Evolutionary conservation across 495 filamentous ascomycete species (phyloP).

Genomic region (Trypethelium eluteriae): DNA sequence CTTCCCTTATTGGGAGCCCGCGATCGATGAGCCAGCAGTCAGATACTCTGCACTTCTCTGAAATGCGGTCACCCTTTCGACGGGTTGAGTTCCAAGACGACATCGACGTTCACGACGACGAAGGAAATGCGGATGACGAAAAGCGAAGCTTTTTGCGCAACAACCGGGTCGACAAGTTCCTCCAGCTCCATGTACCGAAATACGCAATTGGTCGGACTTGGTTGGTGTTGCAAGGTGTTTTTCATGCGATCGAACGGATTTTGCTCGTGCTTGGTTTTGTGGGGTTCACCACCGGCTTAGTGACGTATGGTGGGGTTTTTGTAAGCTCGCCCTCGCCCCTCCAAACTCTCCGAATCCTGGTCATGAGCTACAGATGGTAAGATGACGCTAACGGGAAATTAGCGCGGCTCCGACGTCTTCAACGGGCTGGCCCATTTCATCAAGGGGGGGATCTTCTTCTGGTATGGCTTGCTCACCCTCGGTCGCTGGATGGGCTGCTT

Average conservation of each 20-base stretch:
- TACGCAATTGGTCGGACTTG: constrained; percentile 56
- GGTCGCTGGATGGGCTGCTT: constrained; percentile 89
- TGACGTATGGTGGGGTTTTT: constrained; percentile 65
- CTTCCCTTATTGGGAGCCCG: constrained; percentile 57
- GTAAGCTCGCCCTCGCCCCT: constrained; percentile 38
- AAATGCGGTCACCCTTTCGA: constrained; percentile 41
- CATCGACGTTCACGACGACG: constrained; percentile 39
- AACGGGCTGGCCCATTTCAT: constrained; percentile 89
- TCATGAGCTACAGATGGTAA: too few relatives aligned
- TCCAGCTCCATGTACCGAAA: constrained; percentile 41
- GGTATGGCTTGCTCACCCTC: constrained; percentile 82
- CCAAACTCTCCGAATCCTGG: not conserved
- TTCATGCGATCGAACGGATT: constrained; percentile 52
- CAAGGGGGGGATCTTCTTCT: constrained; percentile 96
- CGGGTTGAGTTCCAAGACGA: constrained; percentile 32
- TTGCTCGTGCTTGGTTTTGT: constrained; percentile 59
- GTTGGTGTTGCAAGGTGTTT: constrained; percentile 49
- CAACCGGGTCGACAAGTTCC: constrained; percentile 42
- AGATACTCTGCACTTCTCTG: constrained; percentile 40
- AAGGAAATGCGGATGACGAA: constrained; percentile 37
- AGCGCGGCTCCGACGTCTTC: constrained; percentile 59
- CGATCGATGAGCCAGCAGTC: constrained; percentile 49
- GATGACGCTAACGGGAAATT: constrained; percentile 18
- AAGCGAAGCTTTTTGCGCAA: constrained; percentile 42
- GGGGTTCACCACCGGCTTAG: constrained; percentile 54